phyloP scores from a whole-genome alignment of 2,329 filamentous ascomycete genomes.

The Colletotrichum sidae region DNA sequence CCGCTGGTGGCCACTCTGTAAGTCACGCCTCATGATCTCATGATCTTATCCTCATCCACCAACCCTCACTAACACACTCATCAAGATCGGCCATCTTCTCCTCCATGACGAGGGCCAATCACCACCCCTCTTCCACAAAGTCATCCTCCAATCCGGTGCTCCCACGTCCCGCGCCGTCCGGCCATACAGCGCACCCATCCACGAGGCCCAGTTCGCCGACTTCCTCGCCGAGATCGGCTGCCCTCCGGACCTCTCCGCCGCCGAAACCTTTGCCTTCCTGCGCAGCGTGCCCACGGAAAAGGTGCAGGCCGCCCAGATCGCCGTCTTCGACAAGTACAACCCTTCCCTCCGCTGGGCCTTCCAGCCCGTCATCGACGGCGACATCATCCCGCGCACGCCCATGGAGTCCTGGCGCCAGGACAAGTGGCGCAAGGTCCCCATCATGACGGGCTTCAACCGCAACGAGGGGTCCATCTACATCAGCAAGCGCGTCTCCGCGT shows the following conservation, averaged over 20 bases:
- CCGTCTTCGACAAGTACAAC: conserved; percentile 57
- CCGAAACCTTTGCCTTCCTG: conserved; percentile 64
- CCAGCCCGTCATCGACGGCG: conserved; percentile 75
- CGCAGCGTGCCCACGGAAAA: conserved; percentile 53
- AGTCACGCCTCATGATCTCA: not conserved
- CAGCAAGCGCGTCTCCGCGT: conserved; percentile 56
- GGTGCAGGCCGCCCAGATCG: conserved; percentile 54
- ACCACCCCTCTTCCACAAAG: conserved; percentile 62
- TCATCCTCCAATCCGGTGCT: conserved; percentile 68
- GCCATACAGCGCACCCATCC: conserved; percentile 64
- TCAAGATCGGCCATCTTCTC: conserved; percentile 75
- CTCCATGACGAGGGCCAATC: conserved; percentile 49
- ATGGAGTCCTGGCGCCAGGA: conserved; percentile 66
- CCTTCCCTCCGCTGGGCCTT: conserved; percentile 69
- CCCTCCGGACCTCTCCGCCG: conserved; percentile 56
- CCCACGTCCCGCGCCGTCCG: conserved; percentile 67
- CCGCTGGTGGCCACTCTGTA: conserved; percentile 72
- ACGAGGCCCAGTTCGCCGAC: conserved; percentile 66
- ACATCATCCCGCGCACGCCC: conserved; percentile 68
- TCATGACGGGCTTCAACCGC: conserved; percentile 77
- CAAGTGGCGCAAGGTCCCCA: conserved; percentile 66
- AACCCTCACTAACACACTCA: conserved; percentile 15
- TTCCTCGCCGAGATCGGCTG: conserved; percentile 66
- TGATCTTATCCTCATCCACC: not conserved
- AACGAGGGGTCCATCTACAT: conserved; percentile 78